Evolutionary conservation across 305 asterid genomes (phyloP).

Genomic region (Solanum hybrid): DNA sequence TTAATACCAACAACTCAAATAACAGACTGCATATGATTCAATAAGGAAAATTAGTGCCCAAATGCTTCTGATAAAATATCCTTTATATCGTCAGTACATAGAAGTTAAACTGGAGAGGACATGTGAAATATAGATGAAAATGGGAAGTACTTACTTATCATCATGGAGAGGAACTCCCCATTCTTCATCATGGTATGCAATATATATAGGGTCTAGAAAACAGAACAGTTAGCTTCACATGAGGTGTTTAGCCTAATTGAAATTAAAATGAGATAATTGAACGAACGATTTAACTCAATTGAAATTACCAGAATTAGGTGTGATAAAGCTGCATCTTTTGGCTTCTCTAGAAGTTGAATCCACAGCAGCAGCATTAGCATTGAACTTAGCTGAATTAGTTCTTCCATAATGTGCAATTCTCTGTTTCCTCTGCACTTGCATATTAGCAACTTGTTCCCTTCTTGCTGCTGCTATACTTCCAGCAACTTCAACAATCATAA

Average conservation of each 20-base stretch:
- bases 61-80: background rate
- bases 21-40: constrained; percentile 31
- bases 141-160: constrained; percentile 40
- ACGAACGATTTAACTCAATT: background rate
- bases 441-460: constrained; percentile 55
- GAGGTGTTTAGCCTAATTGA: background rate
- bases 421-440: constrained; percentile 67
- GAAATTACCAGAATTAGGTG: constrained; percentile 45
- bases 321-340: constrained; percentile 65
- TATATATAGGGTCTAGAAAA: constrained; percentile 47
- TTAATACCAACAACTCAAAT: constrained; percentile 59
- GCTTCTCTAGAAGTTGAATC: constrained; percentile 13
- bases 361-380: background rate
- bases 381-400: constrained; percentile 21
- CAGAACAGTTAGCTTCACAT: background rate
- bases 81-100: rapidly evolving
- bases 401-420: constrained; percentile 73
- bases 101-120: background rate
- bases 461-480: constrained; percentile 82
- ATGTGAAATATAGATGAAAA: background rate
- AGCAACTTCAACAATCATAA: constrained; percentile 29
- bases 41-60: background rate
- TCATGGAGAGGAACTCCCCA: constrained; percentile 84
- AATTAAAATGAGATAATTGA: background rate
- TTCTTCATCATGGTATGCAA: constrained; percentile 76